Conservation (phyloP, 1,284 basidiomycete species). For the Austroboletus novae-zelandiae region DNA sequence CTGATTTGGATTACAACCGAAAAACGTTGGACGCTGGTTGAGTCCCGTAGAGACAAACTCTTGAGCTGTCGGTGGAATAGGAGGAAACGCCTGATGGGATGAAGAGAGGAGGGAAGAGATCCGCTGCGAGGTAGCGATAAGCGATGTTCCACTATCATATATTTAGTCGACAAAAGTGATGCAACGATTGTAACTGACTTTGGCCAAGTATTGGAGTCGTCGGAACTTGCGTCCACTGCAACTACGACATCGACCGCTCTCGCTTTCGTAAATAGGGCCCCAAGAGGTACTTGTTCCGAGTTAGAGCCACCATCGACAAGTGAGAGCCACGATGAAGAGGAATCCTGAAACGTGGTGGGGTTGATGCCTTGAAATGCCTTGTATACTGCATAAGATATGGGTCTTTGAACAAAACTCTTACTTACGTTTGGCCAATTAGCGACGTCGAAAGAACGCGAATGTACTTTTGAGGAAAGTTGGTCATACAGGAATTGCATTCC, state of each 20-base stretch:
- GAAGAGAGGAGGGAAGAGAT: conserved; percentile 44
- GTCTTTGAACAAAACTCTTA: background rate
- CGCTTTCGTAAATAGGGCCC: conserved; percentile 60
- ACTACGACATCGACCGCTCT: conserved; percentile 66
- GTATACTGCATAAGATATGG: background rate
- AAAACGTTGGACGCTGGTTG: conserved; percentile 71
- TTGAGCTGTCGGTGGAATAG: conserved; percentile 50
- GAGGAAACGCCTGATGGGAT: conserved; percentile 62
- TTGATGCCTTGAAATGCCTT: conserved; percentile 54
- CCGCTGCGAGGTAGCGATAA: conserved; percentile 41
- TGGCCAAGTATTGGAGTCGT: conserved; percentile 61
- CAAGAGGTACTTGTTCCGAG: conserved; percentile 63
- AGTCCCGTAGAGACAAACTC: conserved; percentile 64
- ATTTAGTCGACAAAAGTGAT: background rate
- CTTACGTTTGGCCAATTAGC: conserved; percentile 65
- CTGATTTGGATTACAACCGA: conserved; percentile 64
- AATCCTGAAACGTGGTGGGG: conserved; percentile 44
- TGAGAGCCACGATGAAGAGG: conserved; percentile 48
- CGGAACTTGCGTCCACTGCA: conserved; percentile 65
- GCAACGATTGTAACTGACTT: conserved; percentile 45
- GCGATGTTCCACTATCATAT: conserved; percentile 46
- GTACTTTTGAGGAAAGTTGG: conserved; percentile 44
- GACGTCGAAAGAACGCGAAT: conserved; percentile 55
- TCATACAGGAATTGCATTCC: conserved; percentile 45
- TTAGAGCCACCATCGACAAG: conserved; percentile 63